phyloP scores from a whole-genome alignment of 2,329 filamentous ascomycete genomes.

The Ceratocystis destructans region DNA sequence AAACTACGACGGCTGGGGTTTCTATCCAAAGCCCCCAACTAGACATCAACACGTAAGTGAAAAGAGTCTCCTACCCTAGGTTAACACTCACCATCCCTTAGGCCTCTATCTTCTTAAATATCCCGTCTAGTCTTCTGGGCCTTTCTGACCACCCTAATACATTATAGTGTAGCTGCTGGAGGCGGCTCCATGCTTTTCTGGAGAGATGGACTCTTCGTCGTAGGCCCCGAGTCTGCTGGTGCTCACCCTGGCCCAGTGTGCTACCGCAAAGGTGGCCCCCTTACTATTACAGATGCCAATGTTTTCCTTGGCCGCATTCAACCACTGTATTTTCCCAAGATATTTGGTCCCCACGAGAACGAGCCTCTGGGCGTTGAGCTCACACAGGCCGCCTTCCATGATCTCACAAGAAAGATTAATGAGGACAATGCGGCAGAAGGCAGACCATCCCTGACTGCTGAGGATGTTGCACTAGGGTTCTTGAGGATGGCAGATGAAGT shows the following conservation, averaged over 20 bases:
- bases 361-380: conserved; percentile 63
- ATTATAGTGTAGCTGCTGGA: conserved; percentile 58
- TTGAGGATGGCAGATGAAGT: conserved; percentile 81
- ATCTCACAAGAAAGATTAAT: conserved; percentile 67
- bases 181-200: conserved; percentile 77
- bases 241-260: conserved; percentile 84
- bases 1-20: conserved; percentile 86
- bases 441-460: conserved; percentile 55
- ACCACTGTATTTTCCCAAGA: conserved; percentile 87
- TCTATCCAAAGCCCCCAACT: conserved; percentile 85
- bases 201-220: conserved; percentile 77
- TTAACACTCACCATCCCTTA: too few species aligned
- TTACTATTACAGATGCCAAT: conserved; percentile 90
- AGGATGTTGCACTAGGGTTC: conserved; percentile 82
- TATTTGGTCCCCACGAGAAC: conserved; percentile 82
- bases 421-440: conserved; percentile 38
- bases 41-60: conserved; percentile 63
- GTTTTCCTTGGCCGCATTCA: conserved; percentile 70
- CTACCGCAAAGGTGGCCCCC: conserved; percentile 76
- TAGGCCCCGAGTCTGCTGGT: conserved; percentile 77
- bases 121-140: background rate
- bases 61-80: too few species aligned
- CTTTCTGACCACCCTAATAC: background rate
- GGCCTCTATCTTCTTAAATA: too few species aligned
- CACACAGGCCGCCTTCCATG: conserved; percentile 60